These are phyloP conservation scores for Populus deltoides DNA, from an alignment of 345 rosid species.

Conservation along the genomic window DNA sequence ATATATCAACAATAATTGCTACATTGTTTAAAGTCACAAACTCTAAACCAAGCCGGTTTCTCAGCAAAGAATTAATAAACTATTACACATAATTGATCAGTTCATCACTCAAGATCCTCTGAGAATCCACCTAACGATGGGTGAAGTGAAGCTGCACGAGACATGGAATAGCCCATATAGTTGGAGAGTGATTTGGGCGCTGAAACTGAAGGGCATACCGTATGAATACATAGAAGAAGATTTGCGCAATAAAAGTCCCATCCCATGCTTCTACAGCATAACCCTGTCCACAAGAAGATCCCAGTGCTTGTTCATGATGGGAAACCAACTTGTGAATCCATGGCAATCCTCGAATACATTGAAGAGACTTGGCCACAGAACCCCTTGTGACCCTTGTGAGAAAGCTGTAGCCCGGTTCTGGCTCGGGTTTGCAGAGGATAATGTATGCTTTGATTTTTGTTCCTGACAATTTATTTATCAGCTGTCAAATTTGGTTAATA, in stretches of 20 bases:
- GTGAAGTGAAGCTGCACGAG: constrained; percentile 7
- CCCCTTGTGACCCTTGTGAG: neutral
- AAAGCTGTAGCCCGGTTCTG: constrained; percentile 5
- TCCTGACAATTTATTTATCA: too few species aligned
- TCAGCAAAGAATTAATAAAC: too few species aligned
- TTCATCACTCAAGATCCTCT: too few species aligned
- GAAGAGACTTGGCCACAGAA: constrained; percentile 1
- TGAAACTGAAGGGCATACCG: constrained; percentile 7
- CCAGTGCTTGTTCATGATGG: constrained; percentile 3
- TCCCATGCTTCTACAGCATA: neutral
- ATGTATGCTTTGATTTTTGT: neutral
- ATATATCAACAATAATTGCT: too few species aligned
- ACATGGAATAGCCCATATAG: constrained; percentile 10
- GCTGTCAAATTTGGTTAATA: neutral
- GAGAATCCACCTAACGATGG: neutral
- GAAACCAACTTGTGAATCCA: neutral
- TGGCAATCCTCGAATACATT: neutral
- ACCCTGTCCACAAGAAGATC: neutral
- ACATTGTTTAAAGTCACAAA: too few species aligned
- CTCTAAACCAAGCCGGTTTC: too few species aligned
- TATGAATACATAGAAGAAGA: constrained; percentile 3
- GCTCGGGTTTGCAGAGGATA: neutral
- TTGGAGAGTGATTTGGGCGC: constrained; percentile 4
- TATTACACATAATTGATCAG: too few species aligned
- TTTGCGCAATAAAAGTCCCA: neutral